Conservation (phyloP, 495 filamentous ascomycete species). For the Penicillium lagena region DNA sequence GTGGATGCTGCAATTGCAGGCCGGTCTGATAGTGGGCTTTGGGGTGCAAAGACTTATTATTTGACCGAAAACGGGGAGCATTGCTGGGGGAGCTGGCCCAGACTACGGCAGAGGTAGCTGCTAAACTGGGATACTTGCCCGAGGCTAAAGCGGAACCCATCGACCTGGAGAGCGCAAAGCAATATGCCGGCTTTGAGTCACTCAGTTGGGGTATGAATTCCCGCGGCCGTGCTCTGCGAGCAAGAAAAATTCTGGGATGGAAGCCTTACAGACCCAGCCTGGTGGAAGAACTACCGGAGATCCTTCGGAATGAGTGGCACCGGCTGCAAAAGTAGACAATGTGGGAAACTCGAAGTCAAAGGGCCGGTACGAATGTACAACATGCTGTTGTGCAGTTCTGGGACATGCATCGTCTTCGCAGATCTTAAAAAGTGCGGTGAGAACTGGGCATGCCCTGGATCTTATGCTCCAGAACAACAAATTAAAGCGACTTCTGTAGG, state of each 20-base stretch:
- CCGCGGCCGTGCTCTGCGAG: constrained; percentile 47
- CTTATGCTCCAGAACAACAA: too few relatives aligned
- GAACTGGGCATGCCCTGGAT: too few relatives aligned
- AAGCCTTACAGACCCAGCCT: constrained; percentile 42
- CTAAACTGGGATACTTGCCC: constrained; percentile 53
- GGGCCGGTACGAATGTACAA: too few relatives aligned
- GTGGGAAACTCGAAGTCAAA: too few relatives aligned
- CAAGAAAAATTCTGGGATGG: constrained; percentile 57
- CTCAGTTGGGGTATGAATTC: constrained; percentile 52
- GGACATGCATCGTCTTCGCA: too few relatives aligned
- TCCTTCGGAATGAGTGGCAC: constrained; percentile 27
- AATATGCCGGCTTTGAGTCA: constrained; percentile 29
- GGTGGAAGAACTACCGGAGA: constrained; percentile 42
- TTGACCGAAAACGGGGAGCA: constrained; percentile 63
- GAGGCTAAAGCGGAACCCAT: constrained; percentile 35
- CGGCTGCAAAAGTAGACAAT: constrained; percentile 5
- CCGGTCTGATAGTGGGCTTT: constrained; percentile 50
- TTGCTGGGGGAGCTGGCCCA: constrained; percentile 56
- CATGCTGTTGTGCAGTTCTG: too few relatives aligned
- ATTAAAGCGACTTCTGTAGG: too few relatives aligned
- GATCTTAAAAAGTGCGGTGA: too few relatives aligned
- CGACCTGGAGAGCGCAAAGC: constrained; percentile 20
- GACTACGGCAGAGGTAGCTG: constrained; percentile 49
- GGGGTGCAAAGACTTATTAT: constrained; percentile 65
- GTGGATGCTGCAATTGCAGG: constrained; percentile 52